A percentile compares a stretch with the other conserved stretches of the same genome.
phyloP scores from a whole-genome alignment of 305 asterid species.

The Solanum aculeatissimum region DNA sequence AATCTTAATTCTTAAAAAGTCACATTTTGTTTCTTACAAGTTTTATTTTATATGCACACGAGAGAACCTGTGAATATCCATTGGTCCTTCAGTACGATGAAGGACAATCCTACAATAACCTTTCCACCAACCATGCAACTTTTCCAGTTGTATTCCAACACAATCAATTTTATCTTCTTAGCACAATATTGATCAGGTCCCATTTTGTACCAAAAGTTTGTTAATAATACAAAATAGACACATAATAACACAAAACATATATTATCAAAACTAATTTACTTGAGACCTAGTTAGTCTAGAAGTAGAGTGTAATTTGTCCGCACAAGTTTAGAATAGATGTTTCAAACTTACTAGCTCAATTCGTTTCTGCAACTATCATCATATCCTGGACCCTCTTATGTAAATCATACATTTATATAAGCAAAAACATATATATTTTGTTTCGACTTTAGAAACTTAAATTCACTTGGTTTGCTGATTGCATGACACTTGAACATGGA shows the following conservation, averaged over 20 bases:
- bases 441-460: background rate
- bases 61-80: too few species aligned
- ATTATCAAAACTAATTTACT: constrained; percentile 7
- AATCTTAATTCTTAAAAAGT: too few species aligned
- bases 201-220: too few species aligned
- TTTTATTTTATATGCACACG: too few species aligned
- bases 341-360: background rate
- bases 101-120: too few species aligned
- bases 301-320: background rate
- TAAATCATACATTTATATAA: background rate
- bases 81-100: too few species aligned
- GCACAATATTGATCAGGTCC: too few species aligned
- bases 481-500: background rate
- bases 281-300: constrained; percentile 7
- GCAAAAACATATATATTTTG: background rate
- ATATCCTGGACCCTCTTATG: background rate
- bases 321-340: background rate
- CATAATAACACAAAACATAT: background rate
- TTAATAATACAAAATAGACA: too few species aligned
- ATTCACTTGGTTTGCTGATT: background rate
- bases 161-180: too few species aligned
- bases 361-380: background rate
- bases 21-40: too few species aligned
- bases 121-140: too few species aligned
- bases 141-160: too few species aligned